Percentiles rank a stretch among this genome's conserved stretches.
Conservation (phyloP, 768 basidiomycete genomes). For the Russula lepida region DNA sequence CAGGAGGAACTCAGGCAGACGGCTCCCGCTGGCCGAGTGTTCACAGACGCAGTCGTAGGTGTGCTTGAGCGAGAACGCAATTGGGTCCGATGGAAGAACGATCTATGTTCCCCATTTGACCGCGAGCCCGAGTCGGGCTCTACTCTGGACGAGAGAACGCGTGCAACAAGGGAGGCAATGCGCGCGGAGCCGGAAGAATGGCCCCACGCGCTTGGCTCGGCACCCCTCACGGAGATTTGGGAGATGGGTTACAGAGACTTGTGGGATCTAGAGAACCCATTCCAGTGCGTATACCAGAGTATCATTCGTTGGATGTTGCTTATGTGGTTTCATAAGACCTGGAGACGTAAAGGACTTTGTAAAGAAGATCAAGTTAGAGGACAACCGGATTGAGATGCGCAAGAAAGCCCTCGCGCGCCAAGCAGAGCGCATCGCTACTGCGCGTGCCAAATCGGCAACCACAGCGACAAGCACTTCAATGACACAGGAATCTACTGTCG, state of each 20-base stretch:
- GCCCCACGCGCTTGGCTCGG: conserved; percentile 58
- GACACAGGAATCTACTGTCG: conserved; percentile 21
- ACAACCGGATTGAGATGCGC: conserved; percentile 48
- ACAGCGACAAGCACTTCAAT: conserved; percentile 19
- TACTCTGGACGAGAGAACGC: conserved; percentile 57
- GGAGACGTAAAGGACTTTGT: conserved; percentile 71
- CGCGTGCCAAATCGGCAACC: conserved; percentile 37
- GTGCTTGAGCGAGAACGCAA: conserved; percentile 80
- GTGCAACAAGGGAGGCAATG: conserved; percentile 42
- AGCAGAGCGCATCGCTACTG: conserved; percentile 32
- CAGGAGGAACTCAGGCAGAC: conserved; percentile 58
- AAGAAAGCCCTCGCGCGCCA: conserved; percentile 34
- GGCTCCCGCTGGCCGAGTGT: conserved; percentile 65
- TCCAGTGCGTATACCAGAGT: conserved; percentile 41
- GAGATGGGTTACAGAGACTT: conserved; percentile 67
- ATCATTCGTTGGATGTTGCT: background rate
- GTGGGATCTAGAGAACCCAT: conserved; percentile 52
- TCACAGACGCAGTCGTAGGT: conserved; percentile 61
- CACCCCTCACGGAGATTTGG: conserved; percentile 74
- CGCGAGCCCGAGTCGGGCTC: conserved; percentile 51
- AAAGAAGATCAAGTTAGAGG: conserved; percentile 60
- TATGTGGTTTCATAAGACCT: conserved; percentile 35
- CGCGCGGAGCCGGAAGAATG: conserved; percentile 51
- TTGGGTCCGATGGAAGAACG: conserved; percentile 88
- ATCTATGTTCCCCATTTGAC: conserved; percentile 71